Conservation (phyloP, 2,329 filamentous ascomycete species). For the Cercospora nicotianae region DNA sequence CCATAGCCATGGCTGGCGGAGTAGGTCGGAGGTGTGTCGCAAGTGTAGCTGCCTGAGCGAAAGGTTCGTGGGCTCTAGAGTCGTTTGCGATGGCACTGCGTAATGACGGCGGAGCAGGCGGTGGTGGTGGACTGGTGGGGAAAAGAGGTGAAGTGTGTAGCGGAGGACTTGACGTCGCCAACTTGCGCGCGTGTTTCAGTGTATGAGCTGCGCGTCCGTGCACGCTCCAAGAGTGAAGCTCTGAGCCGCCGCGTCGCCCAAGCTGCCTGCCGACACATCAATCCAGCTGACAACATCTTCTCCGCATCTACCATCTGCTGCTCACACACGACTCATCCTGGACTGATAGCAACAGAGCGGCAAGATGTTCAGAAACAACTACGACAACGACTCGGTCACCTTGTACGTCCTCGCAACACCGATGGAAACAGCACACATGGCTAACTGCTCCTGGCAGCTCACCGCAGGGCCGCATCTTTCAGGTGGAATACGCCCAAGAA, state of each 20-base stretch:
- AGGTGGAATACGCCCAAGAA: slow-evolving; percentile 98
- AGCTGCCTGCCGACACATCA: slow-evolving; percentile 5
- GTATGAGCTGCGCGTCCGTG: not conserved
- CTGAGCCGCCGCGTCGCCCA: not conserved
- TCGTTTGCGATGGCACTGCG: not conserved
- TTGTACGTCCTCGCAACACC: slow-evolving; percentile 64
- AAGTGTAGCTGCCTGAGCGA: not conserved
- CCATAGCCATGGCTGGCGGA: slow-evolving; percentile 53
- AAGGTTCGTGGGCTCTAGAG: not conserved
- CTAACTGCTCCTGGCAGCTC: slow-evolving; percentile 61
- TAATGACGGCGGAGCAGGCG: not conserved
- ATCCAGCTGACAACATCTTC: not conserved
- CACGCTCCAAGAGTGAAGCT: not conserved
- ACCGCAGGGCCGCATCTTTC: slow-evolving; percentile 98
- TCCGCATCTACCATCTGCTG: not conserved
- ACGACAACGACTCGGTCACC: slow-evolving; percentile 99
- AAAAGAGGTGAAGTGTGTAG: not conserved
- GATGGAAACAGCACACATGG: not conserved
- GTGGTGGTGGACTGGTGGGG: not conserved
- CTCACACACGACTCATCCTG: not conserved
- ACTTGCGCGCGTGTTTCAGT: not conserved
- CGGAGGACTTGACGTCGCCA: not conserved
- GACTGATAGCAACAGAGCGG: not conserved
- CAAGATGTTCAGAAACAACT: slow-evolving; percentile 97
- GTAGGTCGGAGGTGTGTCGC: slow-evolving; percentile 5